Evolutionary conservation across 2,329 filamentous ascomycete species (phyloP).

Genomic region (Claviceps sp.): DNA sequence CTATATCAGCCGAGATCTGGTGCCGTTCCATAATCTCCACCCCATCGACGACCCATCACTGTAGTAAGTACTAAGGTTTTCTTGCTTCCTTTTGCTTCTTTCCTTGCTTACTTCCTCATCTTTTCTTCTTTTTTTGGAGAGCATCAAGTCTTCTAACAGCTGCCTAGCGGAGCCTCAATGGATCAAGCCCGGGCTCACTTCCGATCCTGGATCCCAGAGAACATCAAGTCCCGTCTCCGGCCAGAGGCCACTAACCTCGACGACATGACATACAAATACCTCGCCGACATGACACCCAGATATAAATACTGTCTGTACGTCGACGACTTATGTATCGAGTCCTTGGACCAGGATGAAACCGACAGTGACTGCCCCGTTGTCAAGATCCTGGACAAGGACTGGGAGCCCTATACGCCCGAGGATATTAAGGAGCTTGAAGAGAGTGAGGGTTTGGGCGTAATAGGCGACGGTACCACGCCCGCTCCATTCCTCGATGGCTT

Average conservation of each 20-base stretch:
- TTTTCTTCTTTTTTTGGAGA: too few relatives aligned
- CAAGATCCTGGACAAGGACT: background rate
- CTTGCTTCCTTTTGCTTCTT: background rate
- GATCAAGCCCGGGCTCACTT: conserved; percentile 1
- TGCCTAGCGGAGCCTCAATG: conserved; percentile 1
- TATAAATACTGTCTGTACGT: background rate
- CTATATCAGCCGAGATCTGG: background rate
- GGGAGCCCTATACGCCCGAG: too few relatives aligned
- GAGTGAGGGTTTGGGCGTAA: too few relatives aligned
- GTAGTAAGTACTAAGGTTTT: background rate
- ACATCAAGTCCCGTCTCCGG: background rate
- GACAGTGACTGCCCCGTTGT: background rate
- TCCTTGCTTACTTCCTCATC: background rate
- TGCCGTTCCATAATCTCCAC: background rate
- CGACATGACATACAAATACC: background rate
- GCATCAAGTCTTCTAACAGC: background rate
- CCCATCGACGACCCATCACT: background rate
- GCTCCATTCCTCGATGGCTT: background rate
- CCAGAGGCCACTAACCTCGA: background rate
- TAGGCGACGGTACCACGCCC: background rate
- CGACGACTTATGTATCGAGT: background rate
- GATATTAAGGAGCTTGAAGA: too few relatives aligned
- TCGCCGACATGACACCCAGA: background rate
- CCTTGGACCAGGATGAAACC: background rate
- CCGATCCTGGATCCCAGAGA: conserved; percentile 1